These are phyloP conservation scores for Penicillium sp. DNA, from an alignment of 2,329 filamentous ascomycete species.

Conservation along the genomic window DNA sequence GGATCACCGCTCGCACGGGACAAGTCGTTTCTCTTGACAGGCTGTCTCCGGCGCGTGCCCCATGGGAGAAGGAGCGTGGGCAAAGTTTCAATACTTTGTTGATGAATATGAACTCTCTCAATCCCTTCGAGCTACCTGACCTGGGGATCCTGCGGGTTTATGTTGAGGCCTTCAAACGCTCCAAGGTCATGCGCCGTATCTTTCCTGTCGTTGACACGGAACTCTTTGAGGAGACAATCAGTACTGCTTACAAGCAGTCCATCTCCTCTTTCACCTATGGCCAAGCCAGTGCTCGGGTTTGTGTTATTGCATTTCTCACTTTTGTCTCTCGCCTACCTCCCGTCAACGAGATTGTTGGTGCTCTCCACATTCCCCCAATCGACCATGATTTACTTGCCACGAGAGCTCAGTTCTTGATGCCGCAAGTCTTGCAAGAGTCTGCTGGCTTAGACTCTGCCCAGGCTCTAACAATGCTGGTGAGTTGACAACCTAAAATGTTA, in stretches of 20 bases:
- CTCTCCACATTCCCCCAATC: slow-evolving; percentile 20
- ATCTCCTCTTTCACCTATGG: slow-evolving; percentile 19
- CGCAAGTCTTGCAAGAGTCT: slow-evolving; percentile 47
- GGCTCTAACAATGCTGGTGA: slow-evolving; percentile 52
- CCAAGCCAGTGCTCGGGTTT: slow-evolving; percentile 46
- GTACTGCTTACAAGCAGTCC: slow-evolving; percentile 45
- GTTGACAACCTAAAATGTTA: slow-evolving; percentile 14
- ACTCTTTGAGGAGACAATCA: slow-evolving; percentile 51
- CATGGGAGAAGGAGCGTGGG: slow-evolving; percentile 40
- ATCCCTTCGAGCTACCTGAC: slow-evolving; percentile 41
- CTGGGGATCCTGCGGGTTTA: slow-evolving; percentile 32
- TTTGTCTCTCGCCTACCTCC: slow-evolving; percentile 34
- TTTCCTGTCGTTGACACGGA: slow-evolving; percentile 54
- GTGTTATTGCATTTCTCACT: slow-evolving; percentile 53
- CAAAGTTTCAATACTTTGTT: slow-evolving; percentile 22
- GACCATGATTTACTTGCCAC: slow-evolving; percentile 46
- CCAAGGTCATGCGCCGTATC: slow-evolving; percentile 43
- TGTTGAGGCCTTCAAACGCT: slow-evolving; percentile 32
- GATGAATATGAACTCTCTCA: slow-evolving; percentile 21
- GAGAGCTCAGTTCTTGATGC: slow-evolving; percentile 47
- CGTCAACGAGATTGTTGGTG: background rate
- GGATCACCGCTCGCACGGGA: slow-evolving; percentile 52
- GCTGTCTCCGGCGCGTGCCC: slow-evolving; percentile 28
- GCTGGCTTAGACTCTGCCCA: slow-evolving; percentile 49
- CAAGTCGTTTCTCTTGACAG: slow-evolving; percentile 36